These are phyloP conservation scores for Aureobasidium subglaciale DNA, from an alignment of 2,329 filamentous ascomycete genomes.

Conservation along the genomic window DNA sequence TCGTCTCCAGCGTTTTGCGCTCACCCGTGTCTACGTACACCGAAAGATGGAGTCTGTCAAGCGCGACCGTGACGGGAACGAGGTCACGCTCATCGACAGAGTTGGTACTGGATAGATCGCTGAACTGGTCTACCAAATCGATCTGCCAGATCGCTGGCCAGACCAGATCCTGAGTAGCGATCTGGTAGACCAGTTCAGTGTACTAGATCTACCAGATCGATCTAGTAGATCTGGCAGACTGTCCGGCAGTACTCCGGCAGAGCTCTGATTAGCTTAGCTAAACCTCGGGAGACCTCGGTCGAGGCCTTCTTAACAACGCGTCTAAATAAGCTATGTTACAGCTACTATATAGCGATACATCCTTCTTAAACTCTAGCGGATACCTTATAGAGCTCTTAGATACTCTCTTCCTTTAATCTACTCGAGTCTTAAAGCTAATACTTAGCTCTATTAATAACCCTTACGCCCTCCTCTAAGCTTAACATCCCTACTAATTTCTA, in stretches of 20 bases:
- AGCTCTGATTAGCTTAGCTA: neutral
- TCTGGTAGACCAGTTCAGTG: neutral
- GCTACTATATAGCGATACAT: neutral
- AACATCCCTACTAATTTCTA: neutral
- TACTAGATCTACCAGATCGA: neutral
- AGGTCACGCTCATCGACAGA: too few species aligned
- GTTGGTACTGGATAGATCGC: neutral
- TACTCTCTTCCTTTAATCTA: neutral
- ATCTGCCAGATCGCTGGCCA: neutral
- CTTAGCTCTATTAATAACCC: neutral
- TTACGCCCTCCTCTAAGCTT: neutral
- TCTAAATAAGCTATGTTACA: neutral
- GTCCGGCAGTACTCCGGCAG: neutral
- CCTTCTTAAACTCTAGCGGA: neutral
- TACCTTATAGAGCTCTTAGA: neutral
- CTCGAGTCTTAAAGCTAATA: neutral
- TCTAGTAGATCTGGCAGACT: neutral
- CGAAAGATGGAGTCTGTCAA: too few species aligned
- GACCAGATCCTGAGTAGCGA: neutral
- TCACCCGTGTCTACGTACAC: too few species aligned
- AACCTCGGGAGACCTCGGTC: neutral
- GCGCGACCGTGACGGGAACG: too few species aligned
- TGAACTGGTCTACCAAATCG: neutral
- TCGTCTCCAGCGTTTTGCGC: too few species aligned
- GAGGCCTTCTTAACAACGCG: neutral